Base-by-base conservation (phyloP, 2,329 filamentous ascomycete genomes). In the Ophiostoma triangulosporum region DNA sequence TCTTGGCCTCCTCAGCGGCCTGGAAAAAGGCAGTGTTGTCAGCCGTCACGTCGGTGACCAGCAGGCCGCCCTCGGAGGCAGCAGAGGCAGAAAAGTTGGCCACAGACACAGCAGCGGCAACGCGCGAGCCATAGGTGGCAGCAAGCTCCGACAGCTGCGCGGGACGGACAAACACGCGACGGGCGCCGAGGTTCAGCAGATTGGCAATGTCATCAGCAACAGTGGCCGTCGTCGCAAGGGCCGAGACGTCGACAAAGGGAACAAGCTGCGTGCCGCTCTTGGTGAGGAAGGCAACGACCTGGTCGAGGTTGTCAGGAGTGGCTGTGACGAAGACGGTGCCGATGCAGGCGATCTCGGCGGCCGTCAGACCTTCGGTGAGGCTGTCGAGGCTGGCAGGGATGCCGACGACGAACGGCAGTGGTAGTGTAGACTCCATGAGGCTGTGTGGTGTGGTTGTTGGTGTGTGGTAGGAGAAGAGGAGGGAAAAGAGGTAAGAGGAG, bases 101-200 rank as follows among this genome's bases (percentile, higher is more conserved):
- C 12, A 56, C 70, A 12, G 68, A 68, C 12, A 78, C 70, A 22
- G 71, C 68, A 2, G 78, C 75, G 20, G 77, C 71, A 26, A 83
- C 73, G 55, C 81, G 72, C 43, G 73, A 69, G 43, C 75, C 77
- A 58, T 78, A 80, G 3, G 32, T 22, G 58, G 76, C 73, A 48
- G 72, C 67, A 55, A 78, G 77, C 51, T 74, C 69, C 8, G 73
- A 71, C 52, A 94, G 71, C 64, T 88, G 84, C 54, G 81, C 75
- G 48, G 82, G 77, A 17, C 77, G 77, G 50, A 95, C 86, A 66
- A 97, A 93, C 57, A 93, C 84, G 65, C 84, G 93, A 51, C 82
- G 79, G 6, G 89, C 88, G 56, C 93, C 93, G 58, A 82, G 79
- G 66, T 98, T 87, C 54, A 98, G 80, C 33, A 97, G 75, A 48